Base-by-base conservation (phyloP, 805 yeast species). In the Barnettozyma botsteinii region DNA sequence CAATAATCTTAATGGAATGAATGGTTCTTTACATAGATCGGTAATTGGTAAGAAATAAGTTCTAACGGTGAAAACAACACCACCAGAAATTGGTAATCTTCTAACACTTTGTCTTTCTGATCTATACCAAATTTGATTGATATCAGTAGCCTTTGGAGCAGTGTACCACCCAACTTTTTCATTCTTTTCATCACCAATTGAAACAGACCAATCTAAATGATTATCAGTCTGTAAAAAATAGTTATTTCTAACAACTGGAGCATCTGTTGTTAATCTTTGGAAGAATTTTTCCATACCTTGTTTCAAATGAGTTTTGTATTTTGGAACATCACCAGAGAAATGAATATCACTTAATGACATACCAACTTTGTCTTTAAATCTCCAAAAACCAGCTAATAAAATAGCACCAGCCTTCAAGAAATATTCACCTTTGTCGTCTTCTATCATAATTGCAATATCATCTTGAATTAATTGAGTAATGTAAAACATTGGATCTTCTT, bases 321-420 rank as follows among this genome's bases (percentile, higher is more conserved):
- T 75, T 11, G 86, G 86, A 28, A 81, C 86, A 49, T 77, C 81
- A 21, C 85, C 86, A 32, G 73, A 62, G 9, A 80, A 75, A 55
- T 81, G 87, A 45, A 80, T 79, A 19, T 66, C 69, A 29, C 70
- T 62, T 32, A 80, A 59, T 14, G 82, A 77, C 59, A 72, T 59
- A 40, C 75, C 69, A 24, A 72, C 53, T 55, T 81, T 81, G 51
- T 81, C 86, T 38, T 61, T 67, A 31, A 81, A 66, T 53, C 84
- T 66, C 86, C 86, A 80, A 57, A 79, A 81, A 0, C 81, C 86
- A 4, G 87, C 81, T 33, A 80, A 65, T 52, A 77, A 63, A 36
- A 80, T 75, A 5, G 81, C 74, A 3, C 85, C 87, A 22, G 75
- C 79, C 49, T 71, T 73, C 40, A 80, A 62, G 25, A 62, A 61